Evolutionary conservation across 495 filamentous ascomycete genomes (phyloP).

Genomic region (Talaromyces ruber): DNA sequence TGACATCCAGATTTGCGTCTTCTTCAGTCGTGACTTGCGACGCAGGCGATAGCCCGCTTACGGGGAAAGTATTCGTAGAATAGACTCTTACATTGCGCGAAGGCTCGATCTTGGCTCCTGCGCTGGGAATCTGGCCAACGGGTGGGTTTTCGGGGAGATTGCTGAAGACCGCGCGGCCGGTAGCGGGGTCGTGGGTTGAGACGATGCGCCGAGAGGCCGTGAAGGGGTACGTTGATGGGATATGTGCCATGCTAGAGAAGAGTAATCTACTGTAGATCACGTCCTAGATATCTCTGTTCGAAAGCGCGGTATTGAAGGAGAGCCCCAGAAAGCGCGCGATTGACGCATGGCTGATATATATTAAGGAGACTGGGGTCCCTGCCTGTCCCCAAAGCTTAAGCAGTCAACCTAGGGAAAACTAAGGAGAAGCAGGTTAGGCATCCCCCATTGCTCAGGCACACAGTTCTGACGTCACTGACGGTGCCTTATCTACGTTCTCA

Average conservation of each 20-base stretch:
- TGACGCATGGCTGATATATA: not conserved
- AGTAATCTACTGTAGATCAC: not conserved
- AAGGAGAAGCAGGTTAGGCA: not conserved
- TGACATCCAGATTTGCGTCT: conserved; percentile 37
- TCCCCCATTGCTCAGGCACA: not conserved
- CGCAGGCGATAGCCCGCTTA: not conserved
- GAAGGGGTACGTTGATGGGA: not conserved
- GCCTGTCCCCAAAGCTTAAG: not conserved
- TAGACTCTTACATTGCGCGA: conserved; percentile 18
- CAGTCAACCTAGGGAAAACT: not conserved
- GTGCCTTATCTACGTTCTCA: not conserved
- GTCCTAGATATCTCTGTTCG: not conserved
- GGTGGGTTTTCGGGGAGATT: conserved; percentile 3
- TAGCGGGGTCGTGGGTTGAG: conserved; percentile 27
- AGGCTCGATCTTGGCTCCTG: conserved; percentile 14
- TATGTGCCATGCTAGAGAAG: not conserved
- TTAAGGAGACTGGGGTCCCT: not conserved
- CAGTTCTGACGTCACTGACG: not conserved
- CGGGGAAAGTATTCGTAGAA: conserved; percentile 47
- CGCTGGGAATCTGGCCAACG: not conserved
- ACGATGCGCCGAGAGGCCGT: conserved; percentile 18
- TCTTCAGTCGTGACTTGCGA: conserved; percentile 43
- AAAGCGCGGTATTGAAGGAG: too few species aligned
- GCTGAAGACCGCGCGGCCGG: conserved; percentile 19
- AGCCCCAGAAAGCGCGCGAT: too few species aligned